Conservation (phyloP, 169 alveolate genomes). For the Plasmodium gallinaceum region DNA sequence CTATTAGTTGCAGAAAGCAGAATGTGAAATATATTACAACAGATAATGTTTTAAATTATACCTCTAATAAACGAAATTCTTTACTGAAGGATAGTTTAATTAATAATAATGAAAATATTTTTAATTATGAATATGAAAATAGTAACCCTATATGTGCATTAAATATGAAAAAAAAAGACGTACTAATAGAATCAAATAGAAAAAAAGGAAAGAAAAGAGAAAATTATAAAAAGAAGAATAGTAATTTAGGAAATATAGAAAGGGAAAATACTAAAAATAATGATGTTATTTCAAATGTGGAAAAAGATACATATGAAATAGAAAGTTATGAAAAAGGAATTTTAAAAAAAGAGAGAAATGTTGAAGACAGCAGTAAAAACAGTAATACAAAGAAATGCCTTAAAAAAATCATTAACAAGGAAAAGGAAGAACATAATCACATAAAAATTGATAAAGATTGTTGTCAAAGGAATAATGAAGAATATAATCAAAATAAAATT, state of each 20-base stretch:
- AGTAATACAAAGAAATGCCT: not conserved
- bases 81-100: not conserved
- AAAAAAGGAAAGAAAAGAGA: constrained; percentile 3
- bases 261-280: not conserved
- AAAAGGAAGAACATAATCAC: not conserved
- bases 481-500: not conserved
- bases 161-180: not conserved
- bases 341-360: not conserved
- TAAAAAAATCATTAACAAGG: not conserved
- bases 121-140: not conserved
- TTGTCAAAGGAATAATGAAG: not conserved
- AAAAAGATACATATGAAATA: not conserved
- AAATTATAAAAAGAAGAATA: not conserved
- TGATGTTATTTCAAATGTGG: not conserved
- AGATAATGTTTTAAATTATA: constrained; percentile 3
- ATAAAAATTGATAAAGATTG: not conserved
- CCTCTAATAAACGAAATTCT: not conserved
- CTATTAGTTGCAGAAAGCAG: constrained; percentile 82
- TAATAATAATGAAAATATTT: not conserved
- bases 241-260: not conserved
- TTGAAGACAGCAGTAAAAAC: not conserved
- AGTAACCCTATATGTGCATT: not conserved
- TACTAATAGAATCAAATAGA: not conserved
- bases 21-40: constrained; percentile 16
- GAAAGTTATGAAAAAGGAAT: not conserved